Percentiles rank a stretch among this genome's conserved stretches.
Evolutionary conservation across 345 rosid genomes (phyloP).

Genomic region (Turritis glabra): DNA sequence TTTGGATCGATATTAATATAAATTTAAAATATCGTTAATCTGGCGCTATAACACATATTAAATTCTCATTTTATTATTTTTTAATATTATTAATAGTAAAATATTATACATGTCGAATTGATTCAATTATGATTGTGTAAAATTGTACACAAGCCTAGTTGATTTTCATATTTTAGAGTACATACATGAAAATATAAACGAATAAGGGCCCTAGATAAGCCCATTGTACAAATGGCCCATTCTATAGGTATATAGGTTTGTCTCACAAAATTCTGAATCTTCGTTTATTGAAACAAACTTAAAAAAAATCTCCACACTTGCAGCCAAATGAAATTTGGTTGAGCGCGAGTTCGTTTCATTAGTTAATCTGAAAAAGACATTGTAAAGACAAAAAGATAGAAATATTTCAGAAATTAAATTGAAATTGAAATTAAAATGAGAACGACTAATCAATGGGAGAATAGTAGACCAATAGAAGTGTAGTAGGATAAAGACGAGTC

Average conservation of each 20-base stretch:
- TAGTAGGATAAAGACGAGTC: constrained; percentile 31
- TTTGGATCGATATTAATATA: too few relatives aligned
- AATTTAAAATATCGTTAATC: too few relatives aligned
- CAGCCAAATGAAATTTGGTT: background rate
- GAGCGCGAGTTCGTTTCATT: background rate
- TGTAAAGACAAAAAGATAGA: background rate
- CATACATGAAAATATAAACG: background rate
- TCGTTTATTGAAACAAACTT: background rate
- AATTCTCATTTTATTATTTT: too few relatives aligned
- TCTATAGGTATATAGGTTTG: background rate
- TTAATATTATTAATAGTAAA: too few relatives aligned
- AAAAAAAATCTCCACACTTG: background rate
- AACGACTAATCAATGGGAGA: constrained; percentile 29
- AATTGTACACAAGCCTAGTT: too few relatives aligned
- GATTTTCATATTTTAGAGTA: background rate
- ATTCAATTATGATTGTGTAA: too few relatives aligned
- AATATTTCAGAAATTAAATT: background rate
- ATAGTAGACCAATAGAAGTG: constrained; percentile 34
- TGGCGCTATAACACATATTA: too few relatives aligned
- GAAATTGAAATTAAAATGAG: constrained; percentile 2
- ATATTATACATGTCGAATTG: too few relatives aligned
- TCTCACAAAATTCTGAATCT: background rate
- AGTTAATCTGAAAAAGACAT: background rate
- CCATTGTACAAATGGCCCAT: background rate
- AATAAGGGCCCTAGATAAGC: background rate